Percentiles rank a stretch among this genome's conserved stretches.
Conservation (phyloP, 2,329 filamentous ascomycete genomes). For the Aspergillus novofumigatus region DNA sequence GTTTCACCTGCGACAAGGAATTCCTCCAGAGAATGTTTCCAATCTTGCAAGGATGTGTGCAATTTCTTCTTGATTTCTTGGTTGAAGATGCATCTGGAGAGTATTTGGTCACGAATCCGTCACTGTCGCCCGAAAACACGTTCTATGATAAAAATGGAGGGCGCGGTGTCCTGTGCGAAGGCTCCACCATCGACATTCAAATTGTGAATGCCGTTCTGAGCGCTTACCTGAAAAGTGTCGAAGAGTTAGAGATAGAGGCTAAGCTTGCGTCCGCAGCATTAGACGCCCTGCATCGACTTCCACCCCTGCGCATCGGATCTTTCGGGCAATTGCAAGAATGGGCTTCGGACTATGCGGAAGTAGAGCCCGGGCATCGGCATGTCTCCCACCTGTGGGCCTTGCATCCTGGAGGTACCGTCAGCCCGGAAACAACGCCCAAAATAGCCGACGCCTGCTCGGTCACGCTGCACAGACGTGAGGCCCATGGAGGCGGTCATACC, state of each 20-base stretch:
- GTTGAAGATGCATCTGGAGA: slow-evolving; percentile 18
- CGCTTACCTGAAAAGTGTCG: slow-evolving; percentile 21
- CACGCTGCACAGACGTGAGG: slow-evolving; percentile 23
- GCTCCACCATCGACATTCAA: slow-evolving; percentile 47
- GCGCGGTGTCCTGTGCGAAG: slow-evolving; percentile 30
- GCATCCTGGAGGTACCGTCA: slow-evolving; percentile 43
- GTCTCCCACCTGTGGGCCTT: slow-evolving; percentile 50
- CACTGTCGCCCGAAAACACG: slow-evolving; percentile 28
- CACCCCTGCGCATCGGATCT: slow-evolving; percentile 14
- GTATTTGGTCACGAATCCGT: slow-evolving; percentile 25
- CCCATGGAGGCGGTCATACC: slow-evolving; percentile 46
- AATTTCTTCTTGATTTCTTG: slow-evolving; percentile 29
- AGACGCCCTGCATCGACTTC: slow-evolving; percentile 12
- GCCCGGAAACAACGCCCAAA: slow-evolving; percentile 28
- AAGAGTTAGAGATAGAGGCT: slow-evolving; percentile 9
- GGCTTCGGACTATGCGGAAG: slow-evolving; percentile 32
- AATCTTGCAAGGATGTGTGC: slow-evolving; percentile 24
- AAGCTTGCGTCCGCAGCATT: slow-evolving; percentile 14
- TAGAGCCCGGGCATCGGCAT: slow-evolving; percentile 49
- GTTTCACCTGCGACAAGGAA: slow-evolving; percentile 40
- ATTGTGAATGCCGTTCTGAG: slow-evolving; percentile 40
- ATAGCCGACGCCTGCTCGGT: slow-evolving; percentile 28
- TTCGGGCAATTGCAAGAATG: slow-evolving; percentile 30
- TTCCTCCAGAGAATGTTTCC: slow-evolving; percentile 22
- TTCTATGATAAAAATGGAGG: slow-evolving; percentile 21